Conservation (phyloP, 31 red algal species). For the Porphyra umbilicalis region DNA sequence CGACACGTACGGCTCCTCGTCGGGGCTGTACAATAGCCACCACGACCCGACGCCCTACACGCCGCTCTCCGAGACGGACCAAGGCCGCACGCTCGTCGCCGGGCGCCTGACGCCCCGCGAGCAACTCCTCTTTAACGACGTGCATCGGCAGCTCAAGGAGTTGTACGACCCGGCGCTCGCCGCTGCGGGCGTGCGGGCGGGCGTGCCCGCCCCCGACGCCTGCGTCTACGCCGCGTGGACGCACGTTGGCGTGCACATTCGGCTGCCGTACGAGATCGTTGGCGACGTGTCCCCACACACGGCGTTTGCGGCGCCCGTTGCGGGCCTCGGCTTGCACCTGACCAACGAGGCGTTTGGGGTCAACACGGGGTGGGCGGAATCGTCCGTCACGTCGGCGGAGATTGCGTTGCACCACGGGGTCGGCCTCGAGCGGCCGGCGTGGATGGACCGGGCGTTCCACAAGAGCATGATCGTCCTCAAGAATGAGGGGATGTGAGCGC, state of each 20-base stretch:
- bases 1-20: not conserved
- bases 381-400: slow-evolving; percentile 13
- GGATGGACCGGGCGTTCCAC: slow-evolving; percentile 40
- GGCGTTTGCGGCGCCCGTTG: slow-evolving; percentile 14
- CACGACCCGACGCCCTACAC: slow-evolving; percentile 17
- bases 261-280: slow-evolving; percentile 8
- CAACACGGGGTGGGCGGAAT: slow-evolving; percentile 27
- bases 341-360: slow-evolving; percentile 36
- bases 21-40: slow-evolving; percentile 3
- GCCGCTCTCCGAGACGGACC: slow-evolving; percentile 20
- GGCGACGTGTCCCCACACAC: not conserved
- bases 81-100: not conserved
- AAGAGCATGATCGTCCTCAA: slow-evolving; percentile 9
- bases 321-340: slow-evolving; percentile 17
- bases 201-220: not conserved
- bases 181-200: not conserved
- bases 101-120: slow-evolving; percentile 18
- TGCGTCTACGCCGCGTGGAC: slow-evolving; percentile 24
- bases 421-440: not conserved
- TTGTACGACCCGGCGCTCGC: slow-evolving; percentile 5
- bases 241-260: slow-evolving; percentile 9
- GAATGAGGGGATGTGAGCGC: not conserved
- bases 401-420: slow-evolving; percentile 23
- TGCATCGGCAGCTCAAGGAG: slow-evolving; percentile 9
- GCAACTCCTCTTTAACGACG: slow-evolving; percentile 3